A percentile compares a stretch with the other conserved stretches of the same genome.
phyloP scores from a whole-genome alignment of 139 green algal genomes.

The Gonium pectorale region DNA sequence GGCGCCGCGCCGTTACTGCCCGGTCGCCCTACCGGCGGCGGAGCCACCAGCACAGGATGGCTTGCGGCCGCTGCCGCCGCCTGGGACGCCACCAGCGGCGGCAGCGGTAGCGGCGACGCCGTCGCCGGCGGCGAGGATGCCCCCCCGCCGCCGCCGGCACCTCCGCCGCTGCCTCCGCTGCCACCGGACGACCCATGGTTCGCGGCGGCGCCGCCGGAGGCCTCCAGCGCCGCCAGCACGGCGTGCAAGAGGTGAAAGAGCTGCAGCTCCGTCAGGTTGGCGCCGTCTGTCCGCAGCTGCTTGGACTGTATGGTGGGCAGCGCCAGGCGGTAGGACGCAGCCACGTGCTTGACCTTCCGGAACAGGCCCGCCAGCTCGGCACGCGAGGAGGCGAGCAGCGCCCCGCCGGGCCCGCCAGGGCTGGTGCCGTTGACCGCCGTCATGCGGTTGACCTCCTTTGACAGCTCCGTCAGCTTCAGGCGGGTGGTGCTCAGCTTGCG shows the following conservation, averaged over 20 bases:
- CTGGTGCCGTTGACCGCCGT: not conserved
- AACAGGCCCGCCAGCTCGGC: conserved; percentile 34
- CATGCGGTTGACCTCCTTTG: conserved; percentile 18
- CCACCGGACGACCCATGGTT: not conserved
- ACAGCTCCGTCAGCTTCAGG: conserved; percentile 17
- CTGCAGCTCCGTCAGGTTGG: conserved; percentile 33
- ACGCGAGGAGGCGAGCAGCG: not conserved
- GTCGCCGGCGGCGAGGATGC: not conserved
- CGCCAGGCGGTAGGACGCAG: conserved; percentile 22
- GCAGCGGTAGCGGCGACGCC: conserved; percentile 10
- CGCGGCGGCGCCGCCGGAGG: not conserved
- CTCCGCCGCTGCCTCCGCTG: not conserved
- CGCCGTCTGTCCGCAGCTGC: conserved; percentile 25
- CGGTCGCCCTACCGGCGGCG: not conserved
- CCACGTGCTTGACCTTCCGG: conserved; percentile 16
- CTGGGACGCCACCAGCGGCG: conserved; percentile 30
- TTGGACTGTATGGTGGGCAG: conserved; percentile 14
- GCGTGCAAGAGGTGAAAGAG: conserved; percentile 40
- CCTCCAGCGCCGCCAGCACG: conserved; percentile 38
- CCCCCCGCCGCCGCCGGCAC: too few species aligned
- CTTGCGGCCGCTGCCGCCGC: not conserved
- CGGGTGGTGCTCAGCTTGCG: conserved; percentile 27
- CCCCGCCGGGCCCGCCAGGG: not conserved
- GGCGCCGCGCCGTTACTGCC: conserved; percentile 32
- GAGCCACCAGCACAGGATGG: not conserved